These are phyloP conservation scores for Aspergillus pseudonomiae DNA, from an alignment of 2,329 filamentous ascomycete genomes.

Conservation along the genomic window DNA sequence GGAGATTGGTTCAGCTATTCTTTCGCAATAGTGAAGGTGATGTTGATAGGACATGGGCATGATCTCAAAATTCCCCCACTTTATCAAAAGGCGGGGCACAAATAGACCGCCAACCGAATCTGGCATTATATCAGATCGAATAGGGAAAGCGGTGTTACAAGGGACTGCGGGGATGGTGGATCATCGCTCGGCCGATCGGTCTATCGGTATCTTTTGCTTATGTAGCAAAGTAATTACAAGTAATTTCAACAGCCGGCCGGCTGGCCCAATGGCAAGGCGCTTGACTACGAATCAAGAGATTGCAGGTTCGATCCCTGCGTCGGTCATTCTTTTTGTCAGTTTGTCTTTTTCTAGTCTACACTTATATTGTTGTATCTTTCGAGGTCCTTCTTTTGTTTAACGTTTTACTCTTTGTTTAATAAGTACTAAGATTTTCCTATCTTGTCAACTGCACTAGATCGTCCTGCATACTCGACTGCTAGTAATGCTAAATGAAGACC, in stretches of 20 bases:
- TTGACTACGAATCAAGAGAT: constrained; percentile 58
- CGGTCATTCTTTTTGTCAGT: constrained; percentile 27
- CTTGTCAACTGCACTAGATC: too few relatives aligned
- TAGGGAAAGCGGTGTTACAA: not conserved
- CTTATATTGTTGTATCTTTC: too few relatives aligned
- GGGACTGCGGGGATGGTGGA: not conserved
- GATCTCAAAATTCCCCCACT: not conserved
- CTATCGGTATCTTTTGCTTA: too few relatives aligned
- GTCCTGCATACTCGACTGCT: too few relatives aligned
- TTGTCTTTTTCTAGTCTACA: too few relatives aligned
- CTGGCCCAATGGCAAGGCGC: constrained; percentile 46
- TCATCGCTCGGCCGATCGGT: too few relatives aligned
- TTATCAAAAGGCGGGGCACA: not conserved
- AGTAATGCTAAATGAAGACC: too few relatives aligned
- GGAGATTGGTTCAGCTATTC: not conserved
- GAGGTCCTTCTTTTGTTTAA: too few relatives aligned
- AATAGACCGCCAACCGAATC: not conserved
- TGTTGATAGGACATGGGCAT: not conserved
- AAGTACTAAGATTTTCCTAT: too few relatives aligned
- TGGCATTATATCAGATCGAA: fast-evolving
- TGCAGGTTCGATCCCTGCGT: constrained; percentile 52
- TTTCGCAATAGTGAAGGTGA: not conserved
- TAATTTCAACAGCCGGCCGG: not conserved
- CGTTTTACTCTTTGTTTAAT: too few relatives aligned
- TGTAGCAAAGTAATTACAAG: fast-evolving